Base-by-base conservation (phyloP, 78 protist species). In the Monosiga brevicollis region DNA sequence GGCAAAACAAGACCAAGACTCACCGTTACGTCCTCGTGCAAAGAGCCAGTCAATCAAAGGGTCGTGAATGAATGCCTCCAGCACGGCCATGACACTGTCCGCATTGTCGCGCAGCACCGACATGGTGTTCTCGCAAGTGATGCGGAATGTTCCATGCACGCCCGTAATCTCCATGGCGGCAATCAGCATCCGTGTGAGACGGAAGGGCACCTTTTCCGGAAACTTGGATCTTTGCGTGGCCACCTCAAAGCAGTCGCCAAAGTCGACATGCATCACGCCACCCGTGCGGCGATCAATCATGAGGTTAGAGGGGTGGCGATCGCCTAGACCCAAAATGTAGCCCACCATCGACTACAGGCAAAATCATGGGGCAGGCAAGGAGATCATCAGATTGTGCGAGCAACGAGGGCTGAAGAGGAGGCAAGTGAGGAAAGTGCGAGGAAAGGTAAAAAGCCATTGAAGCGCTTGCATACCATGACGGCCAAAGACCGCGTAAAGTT, bases 51-150 rank as follows among this genome's bases (percentile, higher is more conserved):
- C 94, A 86, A 98, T 90, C 36, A 99, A 90, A 35, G 99, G 99
- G 84, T 99, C 99, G 89, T 98, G 91, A 24, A 98, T 98, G 83
- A 98, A 99, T 20, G 99, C 99, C 90, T 98, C 99, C 1, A 99
- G 91, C 89, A 99, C 95, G 22, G 99, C 99, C 97, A 97, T 94
- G 37, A 99, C 85, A 1, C 91, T 49, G 81, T 96, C 99, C 42
- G 92, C 84, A 90, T 97, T 82, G 26, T 83, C 86, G 34, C 99
- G 83, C 38, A 99, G 90, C 42, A 98, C 94, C 1, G 86, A 72
- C 98, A 99, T 91, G 11, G 94, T 98, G 1, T 15, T 26, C 83
- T 97, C 98, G 87, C 98, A 95, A 35, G 99, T 97, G 20, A 81
- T 39, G 49, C 99, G 87, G 90, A 90, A 99, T 55, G 77, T 90